Percentiles rank a stretch among this genome's conserved stretches.
phyloP scores from a whole-genome alignment of 306 rosid species.

The Acacia melanoxylon region DNA sequence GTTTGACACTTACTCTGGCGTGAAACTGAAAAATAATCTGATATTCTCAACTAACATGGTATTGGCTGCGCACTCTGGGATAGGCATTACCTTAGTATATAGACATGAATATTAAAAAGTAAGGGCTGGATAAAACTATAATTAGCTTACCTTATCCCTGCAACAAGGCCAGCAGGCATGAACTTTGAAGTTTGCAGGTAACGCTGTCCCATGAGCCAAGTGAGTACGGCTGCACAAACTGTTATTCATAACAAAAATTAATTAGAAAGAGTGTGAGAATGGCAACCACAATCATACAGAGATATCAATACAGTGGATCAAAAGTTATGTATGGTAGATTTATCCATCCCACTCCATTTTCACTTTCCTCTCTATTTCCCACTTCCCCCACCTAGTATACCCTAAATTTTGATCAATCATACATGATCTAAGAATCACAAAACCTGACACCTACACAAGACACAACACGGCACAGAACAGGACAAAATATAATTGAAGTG shows the following conservation, averaged over 20 bases:
- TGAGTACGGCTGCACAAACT: constrained; percentile 53
- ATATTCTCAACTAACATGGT: neutral
- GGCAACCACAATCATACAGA: too few species aligned
- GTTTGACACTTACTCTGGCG: neutral
- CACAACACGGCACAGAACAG: too few species aligned
- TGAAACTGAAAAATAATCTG: neutral
- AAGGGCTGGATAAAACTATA: neutral
- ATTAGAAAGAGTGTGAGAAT: too few species aligned
- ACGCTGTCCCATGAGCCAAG: constrained; percentile 71
- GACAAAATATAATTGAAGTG: too few species aligned
- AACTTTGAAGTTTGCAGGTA: constrained; percentile 63
- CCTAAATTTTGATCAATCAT: too few species aligned
- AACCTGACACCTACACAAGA: too few species aligned
- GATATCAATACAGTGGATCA: too few species aligned
- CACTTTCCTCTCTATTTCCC: too few species aligned
- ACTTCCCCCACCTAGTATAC: too few species aligned
- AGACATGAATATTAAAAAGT: constrained; percentile 1
- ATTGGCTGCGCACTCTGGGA: neutral
- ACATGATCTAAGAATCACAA: too few species aligned
- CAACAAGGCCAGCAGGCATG: constrained; percentile 72
- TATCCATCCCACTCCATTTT: too few species aligned
- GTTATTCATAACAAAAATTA: constrained; percentile 26
- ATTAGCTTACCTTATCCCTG: constrained; percentile 56
- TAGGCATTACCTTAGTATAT: neutral
- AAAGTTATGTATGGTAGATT: too few species aligned